Percentiles rank a stretch among this genome's conserved stretches.
Conservation (phyloP, 192 early-diverging fungal species). For the Coemansia javaensis region DNA sequence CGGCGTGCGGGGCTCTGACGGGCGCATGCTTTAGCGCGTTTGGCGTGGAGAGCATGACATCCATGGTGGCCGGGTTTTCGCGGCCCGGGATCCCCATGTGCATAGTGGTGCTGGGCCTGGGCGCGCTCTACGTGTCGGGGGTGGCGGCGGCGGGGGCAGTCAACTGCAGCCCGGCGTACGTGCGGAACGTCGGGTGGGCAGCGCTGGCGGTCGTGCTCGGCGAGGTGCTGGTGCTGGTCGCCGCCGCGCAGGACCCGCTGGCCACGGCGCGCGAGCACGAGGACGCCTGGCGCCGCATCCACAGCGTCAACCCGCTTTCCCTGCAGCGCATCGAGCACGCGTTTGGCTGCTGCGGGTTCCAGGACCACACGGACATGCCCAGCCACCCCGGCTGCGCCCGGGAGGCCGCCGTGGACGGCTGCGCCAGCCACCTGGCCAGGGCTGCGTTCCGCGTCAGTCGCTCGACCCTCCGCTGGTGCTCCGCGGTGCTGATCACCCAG, state of each 20-base stretch:
- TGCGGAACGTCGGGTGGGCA: constrained; percentile 5
- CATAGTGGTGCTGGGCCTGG: constrained; percentile 7
- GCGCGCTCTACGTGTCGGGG: neutral
- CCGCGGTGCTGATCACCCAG: constrained; percentile 17
- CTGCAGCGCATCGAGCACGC: constrained; percentile 46
- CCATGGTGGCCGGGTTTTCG: neutral
- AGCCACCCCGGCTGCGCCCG: constrained; percentile 13
- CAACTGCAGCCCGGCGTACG: neutral
- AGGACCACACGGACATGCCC: constrained; percentile 24
- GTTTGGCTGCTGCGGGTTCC: constrained; percentile 52
- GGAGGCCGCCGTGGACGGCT: constrained; percentile 4
- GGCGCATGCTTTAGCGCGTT: constrained; percentile 4
- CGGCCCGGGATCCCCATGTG: neutral
- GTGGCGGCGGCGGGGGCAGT: constrained; percentile 8
- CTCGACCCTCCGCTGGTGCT: constrained; percentile 2
- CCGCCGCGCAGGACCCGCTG: constrained; percentile 9
- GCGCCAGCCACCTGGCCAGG: constrained; percentile 6
- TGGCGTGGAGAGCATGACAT: constrained; percentile 4
- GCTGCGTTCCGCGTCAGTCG: constrained; percentile 3
- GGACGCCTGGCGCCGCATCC: constrained; percentile 43
- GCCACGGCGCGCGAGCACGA: constrained; percentile 17
- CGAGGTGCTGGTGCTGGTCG: constrained; percentile 20
- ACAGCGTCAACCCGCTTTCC: constrained; percentile 25
- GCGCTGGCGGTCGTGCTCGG: constrained; percentile 7
- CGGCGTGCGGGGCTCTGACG: constrained; percentile 1